Conservation (phyloP, 129 eudicot species). For the Centrapalus pauciflorus region DNA sequence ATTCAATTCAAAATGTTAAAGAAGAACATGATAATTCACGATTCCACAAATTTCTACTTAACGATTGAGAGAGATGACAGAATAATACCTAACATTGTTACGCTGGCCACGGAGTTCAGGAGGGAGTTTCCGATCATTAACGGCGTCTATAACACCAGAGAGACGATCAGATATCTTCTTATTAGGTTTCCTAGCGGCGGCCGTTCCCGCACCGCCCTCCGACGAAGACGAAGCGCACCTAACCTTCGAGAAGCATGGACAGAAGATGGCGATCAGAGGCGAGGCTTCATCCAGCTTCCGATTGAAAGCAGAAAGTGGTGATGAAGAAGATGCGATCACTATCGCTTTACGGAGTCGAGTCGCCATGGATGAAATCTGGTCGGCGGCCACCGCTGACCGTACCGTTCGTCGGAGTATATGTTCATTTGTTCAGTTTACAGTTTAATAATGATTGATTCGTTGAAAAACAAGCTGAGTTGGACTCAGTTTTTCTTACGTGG, state of each 20-base stretch:
- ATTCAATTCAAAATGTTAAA: neutral
- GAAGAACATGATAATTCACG: neutral
- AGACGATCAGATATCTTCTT: constrained; percentile 56
- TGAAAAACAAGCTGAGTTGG: neutral
- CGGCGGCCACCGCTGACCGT: neutral
- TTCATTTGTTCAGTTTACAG: neutral
- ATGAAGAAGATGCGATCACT: constrained; percentile 14
- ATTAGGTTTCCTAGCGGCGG: constrained; percentile 25
- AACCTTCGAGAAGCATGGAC: constrained; percentile 1
- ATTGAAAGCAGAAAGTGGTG: constrained; percentile 8
- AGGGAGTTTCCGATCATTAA: constrained; percentile 85
- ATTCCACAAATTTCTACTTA: neutral
- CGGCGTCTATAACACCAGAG: constrained; percentile 80
- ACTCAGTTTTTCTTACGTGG: constrained; percentile 22
- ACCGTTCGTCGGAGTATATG: constrained; percentile 1
- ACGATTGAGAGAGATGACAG: neutral
- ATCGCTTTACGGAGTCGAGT: constrained; percentile 16
- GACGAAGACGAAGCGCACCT: constrained; percentile 40
- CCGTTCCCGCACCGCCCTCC: constrained; percentile 4
- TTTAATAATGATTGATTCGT: neutral
- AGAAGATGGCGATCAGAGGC: neutral
- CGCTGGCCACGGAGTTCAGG: constrained; percentile 95
- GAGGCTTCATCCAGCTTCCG: constrained; percentile 6
- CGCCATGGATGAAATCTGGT: constrained; percentile 25
- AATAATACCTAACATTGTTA: constrained; percentile 58